A percentile compares a stretch with the other conserved stretches of the same genome.
phyloP scores from a whole-genome alignment of 768 basidiomycete species.

The Clitopilus passeckerianus region DNA sequence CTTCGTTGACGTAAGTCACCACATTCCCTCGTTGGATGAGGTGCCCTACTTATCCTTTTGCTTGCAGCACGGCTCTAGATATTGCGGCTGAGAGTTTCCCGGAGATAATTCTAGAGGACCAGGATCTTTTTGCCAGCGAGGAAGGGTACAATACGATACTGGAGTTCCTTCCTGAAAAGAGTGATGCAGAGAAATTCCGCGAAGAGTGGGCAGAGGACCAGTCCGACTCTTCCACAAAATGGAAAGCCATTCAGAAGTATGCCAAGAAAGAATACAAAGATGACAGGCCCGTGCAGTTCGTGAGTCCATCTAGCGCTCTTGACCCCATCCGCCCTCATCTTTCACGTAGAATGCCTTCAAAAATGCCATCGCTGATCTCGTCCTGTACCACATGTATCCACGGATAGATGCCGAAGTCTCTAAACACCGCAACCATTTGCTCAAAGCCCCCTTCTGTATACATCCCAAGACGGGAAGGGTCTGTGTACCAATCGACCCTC shows the following conservation, averaged over 20 bases:
- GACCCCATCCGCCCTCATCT: constrained; percentile 2
- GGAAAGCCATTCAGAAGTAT: constrained; percentile 55
- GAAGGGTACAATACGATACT: constrained; percentile 74
- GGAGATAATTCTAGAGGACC: constrained; percentile 70
- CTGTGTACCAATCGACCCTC: constrained; percentile 88
- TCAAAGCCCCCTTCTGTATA: constrained; percentile 96
- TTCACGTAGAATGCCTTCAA: constrained; percentile 16
- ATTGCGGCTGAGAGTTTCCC: constrained; percentile 54
- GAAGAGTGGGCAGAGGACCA: constrained; percentile 55
- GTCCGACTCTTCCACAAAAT: constrained; percentile 63
- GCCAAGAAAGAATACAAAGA: constrained; percentile 19
- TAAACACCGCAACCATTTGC: constrained; percentile 94
- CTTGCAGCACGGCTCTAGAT: constrained; percentile 37
- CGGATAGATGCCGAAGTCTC: constrained; percentile 96
- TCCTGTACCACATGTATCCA: constrained; percentile 93
- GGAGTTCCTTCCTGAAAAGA: constrained; percentile 62
- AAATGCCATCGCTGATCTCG: constrained; percentile 75
- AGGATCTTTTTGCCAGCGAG: constrained; percentile 73
- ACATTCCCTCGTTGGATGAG: background rate
- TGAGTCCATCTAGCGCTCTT: constrained; percentile 17
- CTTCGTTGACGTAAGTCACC: constrained; percentile 59
- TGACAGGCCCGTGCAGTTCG: constrained; percentile 24
- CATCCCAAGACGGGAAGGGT: constrained; percentile 96
- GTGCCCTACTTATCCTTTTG: background rate
- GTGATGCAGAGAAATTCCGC: constrained; percentile 40